Percentiles rank a stretch among this genome's conserved stretches.
Evolutionary conservation across 805 yeast species (phyloP).

Genomic region (Lachancea dasiensis): DNA sequence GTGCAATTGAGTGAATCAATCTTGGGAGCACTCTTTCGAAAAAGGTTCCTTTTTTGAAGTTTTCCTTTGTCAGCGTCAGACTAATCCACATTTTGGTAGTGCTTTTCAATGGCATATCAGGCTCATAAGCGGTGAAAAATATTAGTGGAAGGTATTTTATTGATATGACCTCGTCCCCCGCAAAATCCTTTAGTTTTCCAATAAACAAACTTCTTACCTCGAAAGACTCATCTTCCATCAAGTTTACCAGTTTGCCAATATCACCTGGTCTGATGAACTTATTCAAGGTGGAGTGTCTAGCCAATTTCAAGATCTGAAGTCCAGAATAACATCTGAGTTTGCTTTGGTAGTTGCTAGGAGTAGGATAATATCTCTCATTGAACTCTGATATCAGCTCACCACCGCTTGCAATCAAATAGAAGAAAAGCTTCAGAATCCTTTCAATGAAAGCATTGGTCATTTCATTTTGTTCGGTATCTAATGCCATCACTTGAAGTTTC

Average conservation of each 20-base stretch:
- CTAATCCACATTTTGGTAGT: constrained; percentile 65
- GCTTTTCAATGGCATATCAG: constrained; percentile 43
- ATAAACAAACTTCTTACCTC: constrained; percentile 52
- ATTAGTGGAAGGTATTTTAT: constrained; percentile 61
- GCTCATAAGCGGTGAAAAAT: constrained; percentile 75
- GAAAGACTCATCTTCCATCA: constrained; percentile 62
- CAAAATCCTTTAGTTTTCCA: constrained; percentile 42
- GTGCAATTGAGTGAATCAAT: constrained; percentile 64
- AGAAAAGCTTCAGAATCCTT: constrained; percentile 61
- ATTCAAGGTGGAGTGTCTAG: constrained; percentile 47
- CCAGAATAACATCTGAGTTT: constrained; percentile 68
- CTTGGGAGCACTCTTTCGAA: constrained; percentile 67
- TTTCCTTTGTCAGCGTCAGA: constrained; percentile 41
- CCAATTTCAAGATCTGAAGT: constrained; percentile 53
- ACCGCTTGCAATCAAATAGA: constrained; percentile 62
- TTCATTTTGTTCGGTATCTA: constrained; percentile 32
- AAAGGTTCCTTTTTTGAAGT: constrained; percentile 37
- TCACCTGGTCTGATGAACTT: constrained; percentile 46
- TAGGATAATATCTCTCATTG: constrained; percentile 42
- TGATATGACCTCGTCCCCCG: constrained; percentile 50
- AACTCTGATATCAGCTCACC: constrained; percentile 61
- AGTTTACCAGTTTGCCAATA: constrained; percentile 46
- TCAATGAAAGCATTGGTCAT: constrained; percentile 43
- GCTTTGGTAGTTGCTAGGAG: constrained; percentile 58
- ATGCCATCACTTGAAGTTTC: constrained; percentile 40